Evolutionary conservation across 2,329 filamentous ascomycete species (phyloP), one percentile per base, ranked within the genome.

Genomic region (Arthrobotrys musiformis): DNA sequence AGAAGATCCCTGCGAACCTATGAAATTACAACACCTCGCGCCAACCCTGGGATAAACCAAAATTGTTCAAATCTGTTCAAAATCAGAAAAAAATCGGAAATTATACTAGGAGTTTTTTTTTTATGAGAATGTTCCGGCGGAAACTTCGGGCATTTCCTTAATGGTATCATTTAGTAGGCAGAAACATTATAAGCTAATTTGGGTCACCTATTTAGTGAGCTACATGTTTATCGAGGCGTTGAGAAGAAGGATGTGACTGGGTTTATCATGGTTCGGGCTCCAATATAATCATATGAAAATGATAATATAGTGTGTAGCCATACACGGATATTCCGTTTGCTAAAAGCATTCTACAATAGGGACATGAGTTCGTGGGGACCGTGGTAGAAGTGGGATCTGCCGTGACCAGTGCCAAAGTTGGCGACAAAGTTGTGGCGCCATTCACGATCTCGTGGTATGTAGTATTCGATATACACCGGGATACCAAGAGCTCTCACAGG

Each of bases 211-310:
- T 54, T 61, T 79, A 94, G 92, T 81, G 93, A 97, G 82, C 86
- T 97, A 40, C 94, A 97, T 84, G 90, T 93, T 66, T 97, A 90
- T 84, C 91, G 93, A 52, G 94, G 94, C 37, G 90, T 93, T 81
- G 90, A 97, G 82, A 87, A 89, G 24, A 91, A 90, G 5, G 86
- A 84, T 0, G 88, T 58, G 13, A 77, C 91, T 0, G 88, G 86
- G 35, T 90, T 90, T 81, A 88, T 90, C 72, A 90, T 89, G 85
- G 85, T 80, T 52, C 33, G 72, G 40, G 24, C 48, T 60, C 7
- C n/a, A 42, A 7, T 19, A 42, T 28, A 67, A n/a, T n/a, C n/a
- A n/a, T 26, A 40, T 35, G 26, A 19, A n/a, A n/a, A 64, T 48
- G 24, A n/a, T 2, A n/a, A 7, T 37, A 19, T 13, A 37, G 11